These are phyloP conservation scores for Prunus yedoensis DNA, from an alignment of 331 rosid species.

Conservation along the genomic window DNA sequence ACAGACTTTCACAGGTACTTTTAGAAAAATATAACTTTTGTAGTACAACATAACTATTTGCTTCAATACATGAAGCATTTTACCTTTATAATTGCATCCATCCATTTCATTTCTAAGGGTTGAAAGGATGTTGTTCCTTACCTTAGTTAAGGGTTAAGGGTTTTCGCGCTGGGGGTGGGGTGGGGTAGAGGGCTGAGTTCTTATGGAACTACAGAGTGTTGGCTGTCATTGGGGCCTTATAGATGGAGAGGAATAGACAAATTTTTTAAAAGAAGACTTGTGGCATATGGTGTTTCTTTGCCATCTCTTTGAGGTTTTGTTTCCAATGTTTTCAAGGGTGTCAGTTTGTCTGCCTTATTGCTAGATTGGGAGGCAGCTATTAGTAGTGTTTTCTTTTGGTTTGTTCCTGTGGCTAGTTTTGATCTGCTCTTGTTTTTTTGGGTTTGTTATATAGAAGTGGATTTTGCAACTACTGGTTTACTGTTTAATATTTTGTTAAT, in stretches of 20 bases:
- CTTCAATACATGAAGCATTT: too few relatives aligned
- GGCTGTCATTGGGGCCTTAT: background rate
- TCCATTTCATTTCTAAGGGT: background rate
- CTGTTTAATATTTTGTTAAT: too few relatives aligned
- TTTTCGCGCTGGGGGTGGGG: background rate
- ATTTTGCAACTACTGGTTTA: background rate
- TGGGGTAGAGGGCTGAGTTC: background rate
- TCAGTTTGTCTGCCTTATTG: background rate
- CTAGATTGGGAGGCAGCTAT: background rate
- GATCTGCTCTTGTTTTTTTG: background rate
- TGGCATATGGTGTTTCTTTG: background rate
- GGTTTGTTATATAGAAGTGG: background rate
- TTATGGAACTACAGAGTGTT: background rate
- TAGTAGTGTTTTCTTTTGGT: background rate
- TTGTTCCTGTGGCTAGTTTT: background rate
- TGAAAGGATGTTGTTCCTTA: background rate
- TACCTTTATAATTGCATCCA: background rate
- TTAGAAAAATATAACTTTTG: background rate
- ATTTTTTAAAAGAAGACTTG: background rate
- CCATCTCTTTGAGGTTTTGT: background rate
- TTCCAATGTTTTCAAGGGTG: background rate
- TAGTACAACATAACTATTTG: background rate
- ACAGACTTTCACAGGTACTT: slow-evolving; percentile 87
- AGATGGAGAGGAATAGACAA: background rate
- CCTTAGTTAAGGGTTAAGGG: background rate